Base-by-base conservation (phyloP, 352 stramenopile species). In the Pythium rhizo-oryzae region DNA sequence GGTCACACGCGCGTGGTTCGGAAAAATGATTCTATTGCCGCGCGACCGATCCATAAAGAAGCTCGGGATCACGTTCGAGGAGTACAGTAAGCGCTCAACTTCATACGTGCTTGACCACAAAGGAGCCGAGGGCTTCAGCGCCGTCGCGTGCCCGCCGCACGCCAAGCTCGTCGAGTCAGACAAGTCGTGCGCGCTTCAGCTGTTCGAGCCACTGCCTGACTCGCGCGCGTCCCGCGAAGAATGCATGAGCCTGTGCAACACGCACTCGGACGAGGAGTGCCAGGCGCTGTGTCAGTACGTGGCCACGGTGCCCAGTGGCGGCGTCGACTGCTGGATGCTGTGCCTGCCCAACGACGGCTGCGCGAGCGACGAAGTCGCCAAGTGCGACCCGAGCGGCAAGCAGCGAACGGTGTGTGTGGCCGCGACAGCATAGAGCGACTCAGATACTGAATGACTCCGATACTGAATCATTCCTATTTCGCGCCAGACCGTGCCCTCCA, bases 271-370 rank as follows among this genome's bases (percentile, higher is more conserved):
- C 41, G 69, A 68, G 4, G 49, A 65, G 41, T 76, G 70, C 52
- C 18, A 30, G 16, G 61, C 51, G 35, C 35, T 65, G 24, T 73
- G 67, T 18, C n/a, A 60, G 55, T 69, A 66, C 33, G 67, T 65
- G 15, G 67, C 60, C 15, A 62, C 67, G 4, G 55, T 69, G 15
- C 59, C 59, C 13, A 62, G 52, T 41, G 55, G 61, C 8, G 67
- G 67, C n/a, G 39, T 73, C n/a, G 50, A 74, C 51, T 74, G 68
- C 57, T 74, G 68, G 68, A 74, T 74, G 68, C 56, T 70, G 4
- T 74, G 68, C 28, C 51, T 64, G 50, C 57, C 67, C 1, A 65
- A 59, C 43, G 62, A 70, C 15, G 55, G 47, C 5, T 74, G 68
- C 41, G 23, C 39, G 1, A 51, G 43, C 21, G 43, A 56, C 13